Evolutionary conservation across 73 alveolate genomes (phyloP).

Genomic region (Blepharisma japonicum): DNA sequence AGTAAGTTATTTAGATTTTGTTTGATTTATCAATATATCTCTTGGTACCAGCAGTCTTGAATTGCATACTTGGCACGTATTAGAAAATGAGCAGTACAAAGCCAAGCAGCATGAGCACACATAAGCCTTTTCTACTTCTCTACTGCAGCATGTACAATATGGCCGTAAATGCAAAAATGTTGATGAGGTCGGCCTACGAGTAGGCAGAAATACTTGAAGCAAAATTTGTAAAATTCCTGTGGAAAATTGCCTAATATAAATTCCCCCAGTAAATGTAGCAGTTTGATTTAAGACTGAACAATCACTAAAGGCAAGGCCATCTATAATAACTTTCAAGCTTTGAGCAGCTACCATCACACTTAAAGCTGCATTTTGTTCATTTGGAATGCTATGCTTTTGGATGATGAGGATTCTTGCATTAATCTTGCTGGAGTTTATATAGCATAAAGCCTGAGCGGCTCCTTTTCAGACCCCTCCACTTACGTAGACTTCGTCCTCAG

Average conservation of each 20-base stretch:
- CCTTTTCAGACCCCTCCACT: constrained; percentile 2
- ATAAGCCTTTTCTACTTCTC: constrained; percentile 4
- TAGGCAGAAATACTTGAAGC: constrained; percentile 21
- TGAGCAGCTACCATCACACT: constrained; percentile 25
- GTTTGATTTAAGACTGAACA: neutral
- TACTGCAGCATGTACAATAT: constrained; percentile 19
- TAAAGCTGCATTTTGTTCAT: constrained; percentile 13
- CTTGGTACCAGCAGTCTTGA: neutral
- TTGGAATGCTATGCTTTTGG: neutral
- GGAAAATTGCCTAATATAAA: neutral
- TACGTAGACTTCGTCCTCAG: neutral
- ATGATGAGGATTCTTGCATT: neutral
- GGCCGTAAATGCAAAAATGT: neutral
- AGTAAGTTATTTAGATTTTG: too few relatives aligned
- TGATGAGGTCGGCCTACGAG: neutral
- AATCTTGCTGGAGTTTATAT: neutral
- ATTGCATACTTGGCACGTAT: neutral
- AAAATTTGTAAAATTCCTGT: constrained; percentile 2
- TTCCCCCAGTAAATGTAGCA: constrained; percentile 13
- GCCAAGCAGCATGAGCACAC: neutral
- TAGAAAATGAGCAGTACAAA: neutral
- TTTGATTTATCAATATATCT: too few relatives aligned
- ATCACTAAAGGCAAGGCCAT: constrained; percentile 19
- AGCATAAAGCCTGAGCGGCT: neutral
- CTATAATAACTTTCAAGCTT: neutral